Evolutionary conservation across 2,329 filamentous ascomycete genomes (phyloP).

Genomic region (Chrysoporthe cubensis): DNA sequence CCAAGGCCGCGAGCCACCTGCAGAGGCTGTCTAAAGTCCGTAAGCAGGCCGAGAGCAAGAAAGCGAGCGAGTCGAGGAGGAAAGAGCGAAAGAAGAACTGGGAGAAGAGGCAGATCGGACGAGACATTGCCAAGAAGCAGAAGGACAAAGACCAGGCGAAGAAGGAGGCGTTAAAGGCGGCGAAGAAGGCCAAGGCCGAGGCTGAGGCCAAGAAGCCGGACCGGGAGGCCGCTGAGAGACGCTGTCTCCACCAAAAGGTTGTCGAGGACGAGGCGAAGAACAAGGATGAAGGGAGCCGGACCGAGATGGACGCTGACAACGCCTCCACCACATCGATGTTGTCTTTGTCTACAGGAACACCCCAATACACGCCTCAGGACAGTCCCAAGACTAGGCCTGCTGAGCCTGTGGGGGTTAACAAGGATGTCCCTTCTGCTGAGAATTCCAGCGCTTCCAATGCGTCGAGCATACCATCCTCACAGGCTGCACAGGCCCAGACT

Average conservation of each 20-base stretch:
- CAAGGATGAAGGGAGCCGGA: constrained; percentile 28
- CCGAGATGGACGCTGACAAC: constrained; percentile 25
- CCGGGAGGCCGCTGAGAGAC: constrained; percentile 32
- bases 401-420: constrained; percentile 29
- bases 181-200: constrained; percentile 42
- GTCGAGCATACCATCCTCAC: constrained; percentile 32
- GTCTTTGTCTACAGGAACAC: constrained; percentile 32
- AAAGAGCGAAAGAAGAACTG: constrained; percentile 44
- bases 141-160: constrained; percentile 48
- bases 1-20: constrained; percentile 51
- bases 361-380: constrained; percentile 34
- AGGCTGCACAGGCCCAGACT: constrained; percentile 14
- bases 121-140: constrained; percentile 44
- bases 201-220: constrained; percentile 25
- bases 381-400: constrained; percentile 37
- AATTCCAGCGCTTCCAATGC: constrained; percentile 20
- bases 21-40: constrained; percentile 50
- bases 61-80: constrained; percentile 49
- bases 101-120: constrained; percentile 44
- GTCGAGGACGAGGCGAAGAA: constrained; percentile 28
- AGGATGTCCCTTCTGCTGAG: constrained; percentile 37
- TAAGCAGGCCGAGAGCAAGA: constrained; percentile 54
- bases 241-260: constrained; percentile 30
- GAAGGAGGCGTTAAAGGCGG: constrained; percentile 42
- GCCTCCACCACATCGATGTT: constrained; percentile 30